phyloP scores from a whole-genome alignment of 345 rosid genomes.

The Lumnitzera littorea region DNA sequence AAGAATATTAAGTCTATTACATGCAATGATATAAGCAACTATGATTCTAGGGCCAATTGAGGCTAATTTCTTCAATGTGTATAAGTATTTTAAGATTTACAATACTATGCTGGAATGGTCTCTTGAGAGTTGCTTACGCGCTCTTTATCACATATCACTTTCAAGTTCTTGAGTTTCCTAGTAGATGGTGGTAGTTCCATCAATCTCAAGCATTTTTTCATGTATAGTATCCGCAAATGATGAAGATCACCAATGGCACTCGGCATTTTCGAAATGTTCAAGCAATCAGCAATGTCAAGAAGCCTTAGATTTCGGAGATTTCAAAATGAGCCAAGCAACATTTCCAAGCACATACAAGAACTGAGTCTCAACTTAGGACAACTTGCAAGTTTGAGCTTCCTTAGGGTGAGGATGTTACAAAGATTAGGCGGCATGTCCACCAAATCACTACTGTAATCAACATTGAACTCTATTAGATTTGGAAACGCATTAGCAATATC shows the following conservation, averaged over 20 bases:
- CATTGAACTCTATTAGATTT: conserved; percentile 16
- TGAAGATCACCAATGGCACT: conserved; percentile 11
- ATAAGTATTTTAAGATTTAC: conserved; percentile 11
- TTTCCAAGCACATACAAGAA: conserved; percentile 15
- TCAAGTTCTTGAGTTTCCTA: conserved; percentile 10
- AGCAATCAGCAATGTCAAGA: conserved; percentile 19
- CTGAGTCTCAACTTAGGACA: conserved; percentile 17
- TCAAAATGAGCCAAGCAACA: conserved; percentile 16
- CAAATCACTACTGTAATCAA: conserved; percentile 24
- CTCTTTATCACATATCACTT: too few relatives aligned
- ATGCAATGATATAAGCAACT: too few relatives aligned
- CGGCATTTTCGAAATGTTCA: conserved; percentile 9
- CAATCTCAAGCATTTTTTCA: conserved; percentile 18
- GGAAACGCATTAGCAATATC: conserved; percentile 8
- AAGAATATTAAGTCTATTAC: too few relatives aligned
- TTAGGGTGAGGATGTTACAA: conserved; percentile 10
- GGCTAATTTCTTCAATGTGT: conserved; percentile 13
- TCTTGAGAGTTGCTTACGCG: too few relatives aligned
- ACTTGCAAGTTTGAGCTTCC: conserved; percentile 16
- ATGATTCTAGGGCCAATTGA: conserved; percentile 17
- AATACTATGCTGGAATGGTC: too few relatives aligned
- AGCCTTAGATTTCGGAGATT: conserved; percentile 13
- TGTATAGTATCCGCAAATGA: conserved; percentile 12
- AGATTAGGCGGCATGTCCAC: conserved; percentile 15
- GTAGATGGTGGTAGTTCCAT: conserved; percentile 14